Evolutionary conservation across 495 filamentous ascomycete genomes (phyloP), one percentile per base, ranked within the genome.

Genomic region (Chaetomium tenue): DNA sequence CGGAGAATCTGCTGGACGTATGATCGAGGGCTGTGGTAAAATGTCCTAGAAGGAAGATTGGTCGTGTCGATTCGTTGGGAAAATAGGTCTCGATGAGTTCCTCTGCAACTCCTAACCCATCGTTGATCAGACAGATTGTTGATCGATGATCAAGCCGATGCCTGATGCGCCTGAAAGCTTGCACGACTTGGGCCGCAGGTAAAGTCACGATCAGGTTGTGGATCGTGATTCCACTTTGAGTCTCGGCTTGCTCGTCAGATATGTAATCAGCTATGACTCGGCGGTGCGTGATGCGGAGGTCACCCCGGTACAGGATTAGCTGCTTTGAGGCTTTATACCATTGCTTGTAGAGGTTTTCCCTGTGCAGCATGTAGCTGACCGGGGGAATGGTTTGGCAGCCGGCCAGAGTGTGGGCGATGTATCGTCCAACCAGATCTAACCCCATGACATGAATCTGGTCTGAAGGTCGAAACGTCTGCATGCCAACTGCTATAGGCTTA

Each of bases 21-120:
- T 55, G 50, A 0, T 59, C 56, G 4, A 96, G 63, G 5, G 79
- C 81, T 66, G 96, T 89, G 8, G 84, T 85, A 61, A 89, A 79
- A 57, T 93, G 84, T 2, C 88, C 91, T 15, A 90, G 73, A 50
- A 97, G 79, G 67, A 92, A 97, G 48, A 84, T 81, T 2, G 94
- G 94, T 25, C 92, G 83, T 0, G 68, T 75, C 5, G 68, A 63
- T 2, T 84, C 80, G 68, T 91, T 80, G 0, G 84, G 81, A 69
- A 96, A 98, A 15, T 93, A 68, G 2, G 76, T 61, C 12, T 81
- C 67, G 66, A 90, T 90, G 22, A 97, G 76, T 42, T 83, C 80
- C n/a, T 97, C 91, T 30, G 92, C 76, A 3, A 88, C 73, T 2
- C 93, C 93, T 78, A 98, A 84, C 5, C 91, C 92, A 54, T 93